These are phyloP conservation scores for Alloteropsis semialata DNA, from an alignment of 176 grass and related monocot genomes.

Conservation along the genomic window DNA sequence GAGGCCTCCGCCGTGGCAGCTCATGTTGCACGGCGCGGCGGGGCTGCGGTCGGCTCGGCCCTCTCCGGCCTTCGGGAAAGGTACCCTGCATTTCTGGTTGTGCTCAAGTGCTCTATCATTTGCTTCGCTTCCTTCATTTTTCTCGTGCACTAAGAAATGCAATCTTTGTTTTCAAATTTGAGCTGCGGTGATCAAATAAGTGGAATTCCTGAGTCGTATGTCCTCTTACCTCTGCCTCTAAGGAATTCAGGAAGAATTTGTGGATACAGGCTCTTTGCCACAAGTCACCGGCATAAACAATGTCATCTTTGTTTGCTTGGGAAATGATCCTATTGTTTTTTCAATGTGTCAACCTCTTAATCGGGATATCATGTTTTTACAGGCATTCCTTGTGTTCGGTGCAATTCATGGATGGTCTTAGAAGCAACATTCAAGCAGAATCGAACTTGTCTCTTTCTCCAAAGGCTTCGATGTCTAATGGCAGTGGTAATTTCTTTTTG, in stretches of 20 bases:
- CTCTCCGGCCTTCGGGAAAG: constrained; percentile 34
- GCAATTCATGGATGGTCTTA: constrained; percentile 37
- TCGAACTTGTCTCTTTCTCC: constrained; percentile 17
- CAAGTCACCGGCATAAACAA: background rate
- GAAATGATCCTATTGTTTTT: background rate
- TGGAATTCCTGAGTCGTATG: background rate
- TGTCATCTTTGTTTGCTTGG: background rate
- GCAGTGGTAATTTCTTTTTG: constrained; percentile 40
- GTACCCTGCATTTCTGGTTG: background rate
- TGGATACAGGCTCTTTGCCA: background rate
- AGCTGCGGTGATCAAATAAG: background rate
- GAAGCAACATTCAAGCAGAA: constrained; percentile 44
- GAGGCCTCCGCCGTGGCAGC: background rate
- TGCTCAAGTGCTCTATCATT: background rate
- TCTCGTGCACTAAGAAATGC: background rate
- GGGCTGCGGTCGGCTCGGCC: constrained; percentile 13
- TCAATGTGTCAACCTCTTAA: background rate
- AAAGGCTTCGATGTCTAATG: constrained; percentile 21
- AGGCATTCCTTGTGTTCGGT: constrained; percentile 36
- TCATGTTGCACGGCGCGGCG: constrained; percentile 18
- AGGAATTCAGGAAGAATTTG: background rate
- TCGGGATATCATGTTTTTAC: background rate
- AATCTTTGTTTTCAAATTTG: background rate
- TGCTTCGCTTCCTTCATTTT: background rate
- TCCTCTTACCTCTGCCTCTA: background rate